Percentiles rank a stretch among this genome's conserved stretches.
Evolutionary conservation across 495 filamentous ascomycete species (phyloP).

Genomic region (Neurospora discreta): DNA sequence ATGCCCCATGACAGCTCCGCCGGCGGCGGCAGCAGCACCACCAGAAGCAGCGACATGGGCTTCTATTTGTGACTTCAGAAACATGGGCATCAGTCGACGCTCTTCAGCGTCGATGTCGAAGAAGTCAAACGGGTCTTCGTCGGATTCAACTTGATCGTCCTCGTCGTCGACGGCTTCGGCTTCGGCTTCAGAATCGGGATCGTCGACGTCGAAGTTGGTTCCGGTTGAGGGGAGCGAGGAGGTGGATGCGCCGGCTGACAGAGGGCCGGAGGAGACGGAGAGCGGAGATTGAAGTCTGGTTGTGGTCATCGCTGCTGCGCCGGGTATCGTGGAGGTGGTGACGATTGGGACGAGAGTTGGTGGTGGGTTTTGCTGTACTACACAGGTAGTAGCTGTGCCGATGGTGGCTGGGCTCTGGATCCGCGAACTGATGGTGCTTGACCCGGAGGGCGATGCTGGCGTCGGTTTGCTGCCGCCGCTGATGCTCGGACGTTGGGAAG

Average conservation of each 20-base stretch:
- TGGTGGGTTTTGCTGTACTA: neutral
- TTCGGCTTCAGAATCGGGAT: neutral
- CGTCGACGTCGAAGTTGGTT: neutral
- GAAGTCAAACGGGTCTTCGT: neutral
- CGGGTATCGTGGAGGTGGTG: neutral
- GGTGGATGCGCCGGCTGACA: neutral
- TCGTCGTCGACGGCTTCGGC: neutral
- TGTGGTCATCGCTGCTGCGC: neutral
- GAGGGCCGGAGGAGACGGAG: neutral
- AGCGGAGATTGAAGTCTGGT: neutral
- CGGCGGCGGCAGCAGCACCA: neutral
- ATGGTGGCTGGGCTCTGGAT: neutral
- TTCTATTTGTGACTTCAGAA: neutral
- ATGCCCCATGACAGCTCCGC: neutral
- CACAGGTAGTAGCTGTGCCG: neutral
- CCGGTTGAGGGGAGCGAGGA: neutral
- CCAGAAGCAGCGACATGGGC: neutral
- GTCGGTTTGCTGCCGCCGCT: neutral
- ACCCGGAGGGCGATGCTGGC: neutral
- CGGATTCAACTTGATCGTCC: neutral
- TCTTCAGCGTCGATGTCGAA: constrained; percentile 3
- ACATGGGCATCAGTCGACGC: constrained; percentile 14
- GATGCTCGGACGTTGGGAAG: neutral
- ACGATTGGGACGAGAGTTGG: neutral
- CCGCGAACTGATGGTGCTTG: neutral